phyloP scores from a whole-genome alignment of 345 rosid species.

The Eucalyptus paniculata region DNA sequence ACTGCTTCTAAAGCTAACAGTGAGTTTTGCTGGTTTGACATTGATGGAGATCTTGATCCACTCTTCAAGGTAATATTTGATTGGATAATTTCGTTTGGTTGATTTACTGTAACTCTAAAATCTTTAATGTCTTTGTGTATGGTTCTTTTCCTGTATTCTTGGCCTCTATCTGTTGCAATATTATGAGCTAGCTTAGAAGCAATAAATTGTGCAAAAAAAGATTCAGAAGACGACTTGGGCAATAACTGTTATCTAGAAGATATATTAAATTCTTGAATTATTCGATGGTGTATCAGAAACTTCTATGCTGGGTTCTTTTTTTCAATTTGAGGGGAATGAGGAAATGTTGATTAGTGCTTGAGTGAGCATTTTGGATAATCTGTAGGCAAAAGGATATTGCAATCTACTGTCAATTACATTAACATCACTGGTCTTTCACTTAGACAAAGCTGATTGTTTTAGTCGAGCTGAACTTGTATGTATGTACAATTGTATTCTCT shows the following conservation, averaged over 20 bases:
- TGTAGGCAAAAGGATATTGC: background rate
- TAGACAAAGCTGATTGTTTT: background rate
- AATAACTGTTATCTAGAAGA: background rate
- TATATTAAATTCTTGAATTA: background rate
- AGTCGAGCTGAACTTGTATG: background rate
- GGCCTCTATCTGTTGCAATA: background rate
- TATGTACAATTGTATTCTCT: background rate
- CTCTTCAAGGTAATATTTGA: constrained; percentile 68
- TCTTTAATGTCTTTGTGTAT: background rate
- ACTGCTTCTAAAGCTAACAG: constrained; percentile 73
- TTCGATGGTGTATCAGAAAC: background rate
- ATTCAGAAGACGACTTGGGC: background rate
- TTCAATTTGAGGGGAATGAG: background rate
- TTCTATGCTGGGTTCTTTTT: background rate
- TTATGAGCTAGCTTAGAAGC: background rate
- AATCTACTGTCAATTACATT: background rate
- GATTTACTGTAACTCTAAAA: background rate
- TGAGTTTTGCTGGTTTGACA: constrained; percentile 85
- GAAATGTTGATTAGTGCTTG: background rate
- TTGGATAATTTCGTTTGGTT: background rate
- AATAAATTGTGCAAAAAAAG: background rate
- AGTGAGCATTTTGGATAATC: background rate
- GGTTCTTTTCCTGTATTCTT: background rate
- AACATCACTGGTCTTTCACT: background rate
- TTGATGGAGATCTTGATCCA: constrained; percentile 89